Evolutionary conservation across 345 rosid genomes (phyloP).

Genomic region (Eucalyptus fibrosa): DNA sequence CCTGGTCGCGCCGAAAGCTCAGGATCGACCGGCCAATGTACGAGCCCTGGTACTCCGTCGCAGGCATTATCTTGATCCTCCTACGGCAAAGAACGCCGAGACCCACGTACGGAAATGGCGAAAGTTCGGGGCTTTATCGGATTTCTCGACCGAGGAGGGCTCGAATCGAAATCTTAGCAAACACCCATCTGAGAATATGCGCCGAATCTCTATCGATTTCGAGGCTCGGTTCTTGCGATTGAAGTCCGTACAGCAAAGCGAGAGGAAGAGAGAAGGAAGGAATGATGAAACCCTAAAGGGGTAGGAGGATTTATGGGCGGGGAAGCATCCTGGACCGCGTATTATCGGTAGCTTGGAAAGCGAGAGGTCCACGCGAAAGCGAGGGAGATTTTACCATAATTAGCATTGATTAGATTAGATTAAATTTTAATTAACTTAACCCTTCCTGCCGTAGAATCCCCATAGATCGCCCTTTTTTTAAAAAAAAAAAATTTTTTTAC

Average conservation of each 20-base stretch:
- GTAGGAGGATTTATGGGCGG: not conserved
- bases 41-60: conserved; percentile 7
- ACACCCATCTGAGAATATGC: not conserved
- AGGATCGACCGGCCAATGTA: conserved; percentile 22
- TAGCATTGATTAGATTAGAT: not conserved
- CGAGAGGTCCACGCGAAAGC: not conserved
- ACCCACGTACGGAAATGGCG: not conserved
- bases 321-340: not conserved
- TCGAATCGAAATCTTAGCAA: not conserved
- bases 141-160: not conserved
- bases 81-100: not conserved
- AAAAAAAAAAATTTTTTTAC: no score
- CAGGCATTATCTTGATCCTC: not conserved
- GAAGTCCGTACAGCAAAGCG: not conserved
- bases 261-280: not conserved
- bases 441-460: not conserved
- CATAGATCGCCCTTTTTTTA: fast-evolving
- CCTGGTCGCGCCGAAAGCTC: conserved; percentile 27
- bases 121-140: not conserved
- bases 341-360: not conserved
- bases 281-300: not conserved
- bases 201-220: not conserved
- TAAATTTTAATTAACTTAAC: not conserved
- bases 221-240: not conserved
- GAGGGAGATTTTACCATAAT: not conserved